Evolutionary conservation across 345 rosid genomes (phyloP).

Genomic region (Eucalyptus fibrosa): DNA sequence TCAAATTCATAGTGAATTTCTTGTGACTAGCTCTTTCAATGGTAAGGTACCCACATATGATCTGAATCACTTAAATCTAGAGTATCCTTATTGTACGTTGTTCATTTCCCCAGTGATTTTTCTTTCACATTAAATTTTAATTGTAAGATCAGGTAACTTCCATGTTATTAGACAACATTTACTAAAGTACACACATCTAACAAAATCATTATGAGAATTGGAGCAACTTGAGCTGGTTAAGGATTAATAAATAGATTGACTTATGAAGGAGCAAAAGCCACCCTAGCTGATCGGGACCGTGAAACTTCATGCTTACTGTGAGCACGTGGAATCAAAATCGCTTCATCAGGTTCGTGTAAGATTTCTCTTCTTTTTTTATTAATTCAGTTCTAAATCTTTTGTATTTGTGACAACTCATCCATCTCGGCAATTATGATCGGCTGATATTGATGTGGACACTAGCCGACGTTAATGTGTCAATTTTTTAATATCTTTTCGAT

Average conservation of each 20-base stretch:
- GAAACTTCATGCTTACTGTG: background rate
- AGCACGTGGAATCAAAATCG: background rate
- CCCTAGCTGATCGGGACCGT: background rate
- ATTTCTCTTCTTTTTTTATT: background rate
- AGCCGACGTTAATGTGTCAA: too few species aligned
- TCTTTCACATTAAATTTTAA: background rate
- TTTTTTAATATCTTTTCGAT: too few species aligned
- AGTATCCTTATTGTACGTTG: background rate
- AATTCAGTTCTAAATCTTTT: too few species aligned
- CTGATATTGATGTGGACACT: too few species aligned
- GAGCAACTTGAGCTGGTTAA: background rate
- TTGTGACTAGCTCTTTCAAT: background rate
- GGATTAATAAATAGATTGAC: background rate
- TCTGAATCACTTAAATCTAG: background rate
- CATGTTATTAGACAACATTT: background rate
- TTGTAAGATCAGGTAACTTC: background rate
- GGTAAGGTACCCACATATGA: background rate
- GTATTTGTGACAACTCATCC: too few species aligned
- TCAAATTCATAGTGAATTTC: background rate
- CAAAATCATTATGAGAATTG: background rate
- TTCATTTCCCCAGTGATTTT: background rate
- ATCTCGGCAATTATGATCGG: too few species aligned
- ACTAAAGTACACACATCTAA: background rate
- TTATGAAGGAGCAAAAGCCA: background rate
- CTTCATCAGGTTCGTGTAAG: background rate